phyloP scores from a whole-genome alignment of 495 filamentous ascomycete genomes.

The Neurospora tetrasperma region DNA sequence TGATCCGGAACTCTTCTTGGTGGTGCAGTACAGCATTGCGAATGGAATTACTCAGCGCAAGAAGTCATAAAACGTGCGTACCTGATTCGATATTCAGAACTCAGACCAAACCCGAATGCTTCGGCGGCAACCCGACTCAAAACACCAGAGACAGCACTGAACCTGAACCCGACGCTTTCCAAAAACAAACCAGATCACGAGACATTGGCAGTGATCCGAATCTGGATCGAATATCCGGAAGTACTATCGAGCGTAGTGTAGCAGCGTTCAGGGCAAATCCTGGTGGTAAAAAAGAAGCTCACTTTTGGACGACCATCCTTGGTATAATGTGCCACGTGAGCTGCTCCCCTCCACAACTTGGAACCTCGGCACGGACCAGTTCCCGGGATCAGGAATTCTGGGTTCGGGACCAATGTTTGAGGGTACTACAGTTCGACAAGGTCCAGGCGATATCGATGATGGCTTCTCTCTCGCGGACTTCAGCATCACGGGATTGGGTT shows the following conservation, averaged over 20 bases:
- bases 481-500: background rate
- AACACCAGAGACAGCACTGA: background rate
- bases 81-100: background rate
- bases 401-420: background rate
- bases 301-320: background rate
- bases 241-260: background rate
- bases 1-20: background rate
- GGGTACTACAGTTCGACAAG: background rate
- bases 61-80: background rate
- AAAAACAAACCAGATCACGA: background rate
- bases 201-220: background rate
- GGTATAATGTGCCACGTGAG: background rate
- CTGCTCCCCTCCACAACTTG: background rate
- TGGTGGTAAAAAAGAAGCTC: background rate
- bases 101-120: background rate
- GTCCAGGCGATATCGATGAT: background rate
- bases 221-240: background rate
- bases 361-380: background rate
- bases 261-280: background rate
- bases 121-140: too few relatives aligned
- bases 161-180: background rate
- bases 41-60: background rate
- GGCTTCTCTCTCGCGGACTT: background rate
- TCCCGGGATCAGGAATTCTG: background rate
- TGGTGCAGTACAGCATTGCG: background rate